phyloP scores from a whole-genome alignment of 1,284 basidiomycete genomes.

The Crucibulum parvulum region DNA sequence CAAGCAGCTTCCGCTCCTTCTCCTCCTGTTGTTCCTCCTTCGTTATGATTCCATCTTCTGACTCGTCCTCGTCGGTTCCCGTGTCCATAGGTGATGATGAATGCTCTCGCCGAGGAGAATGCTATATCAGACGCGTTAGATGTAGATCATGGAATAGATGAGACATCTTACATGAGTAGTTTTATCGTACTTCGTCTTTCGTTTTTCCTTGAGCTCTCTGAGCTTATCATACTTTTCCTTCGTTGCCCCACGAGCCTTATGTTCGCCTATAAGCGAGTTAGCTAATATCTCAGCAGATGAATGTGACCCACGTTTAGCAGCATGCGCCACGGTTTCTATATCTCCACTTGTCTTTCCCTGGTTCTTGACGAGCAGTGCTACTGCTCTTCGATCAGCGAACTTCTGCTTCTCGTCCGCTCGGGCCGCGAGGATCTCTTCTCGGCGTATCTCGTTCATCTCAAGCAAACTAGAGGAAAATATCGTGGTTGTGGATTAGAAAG shows the following conservation, averaged over 20 bases:
- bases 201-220: conserved; percentile 82
- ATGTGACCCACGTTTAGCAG: conserved; percentile 71
- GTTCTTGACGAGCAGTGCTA: conserved; percentile 81
- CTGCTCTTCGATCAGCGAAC: conserved; percentile 74
- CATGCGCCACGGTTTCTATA: conserved; percentile 69
- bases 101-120: conserved; percentile 59
- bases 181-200: conserved; percentile 83
- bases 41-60: conserved; percentile 78
- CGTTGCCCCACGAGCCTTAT: conserved; percentile 79
- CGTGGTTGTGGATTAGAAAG: conserved; percentile 11
- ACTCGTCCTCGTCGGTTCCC: conserved; percentile 76
- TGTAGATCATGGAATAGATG: not conserved
- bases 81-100: conserved; percentile 81
- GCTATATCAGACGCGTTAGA: conserved; percentile 35
- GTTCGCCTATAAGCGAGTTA: conserved; percentile 59
- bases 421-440: conserved; percentile 85
- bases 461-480: conserved; percentile 62
- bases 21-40: conserved; percentile 76
- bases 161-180: conserved; percentile 33
- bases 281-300: conserved; percentile 9
- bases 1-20: conserved; percentile 55
- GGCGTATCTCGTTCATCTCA: conserved; percentile 84
- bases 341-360: conserved; percentile 52
- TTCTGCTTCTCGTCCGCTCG: conserved; percentile 85
- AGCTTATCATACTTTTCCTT: conserved; percentile 85